These are phyloP conservation scores for Microthlaspi erraticum DNA, from an alignment of 345 rosid species.

Conservation along the genomic window DNA sequence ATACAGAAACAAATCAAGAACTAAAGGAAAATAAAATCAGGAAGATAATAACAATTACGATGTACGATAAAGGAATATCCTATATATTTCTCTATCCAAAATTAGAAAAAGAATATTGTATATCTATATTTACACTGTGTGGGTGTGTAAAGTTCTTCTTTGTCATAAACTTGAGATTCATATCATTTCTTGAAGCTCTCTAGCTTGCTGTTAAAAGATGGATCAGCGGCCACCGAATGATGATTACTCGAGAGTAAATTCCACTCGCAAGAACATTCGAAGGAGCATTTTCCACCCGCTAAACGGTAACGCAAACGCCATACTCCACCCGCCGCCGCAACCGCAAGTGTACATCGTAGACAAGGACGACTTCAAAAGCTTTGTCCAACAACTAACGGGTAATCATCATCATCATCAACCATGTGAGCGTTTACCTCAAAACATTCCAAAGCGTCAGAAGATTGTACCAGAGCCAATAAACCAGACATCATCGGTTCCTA, in stretches of 20 bases:
- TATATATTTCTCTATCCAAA: background rate
- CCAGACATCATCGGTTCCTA: slow-evolving; percentile 47
- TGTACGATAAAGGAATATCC: background rate
- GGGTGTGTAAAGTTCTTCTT: background rate
- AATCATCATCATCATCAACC: slow-evolving; percentile 47
- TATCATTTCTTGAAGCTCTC: background rate
- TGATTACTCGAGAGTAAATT: slow-evolving; percentile 29
- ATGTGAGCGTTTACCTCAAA: slow-evolving; percentile 64
- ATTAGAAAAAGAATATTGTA: too few species aligned
- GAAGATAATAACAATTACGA: slow-evolving; percentile 1
- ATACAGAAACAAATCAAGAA: slow-evolving; percentile 33
- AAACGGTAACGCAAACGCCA: slow-evolving; percentile 46
- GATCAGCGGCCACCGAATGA: slow-evolving; percentile 27
- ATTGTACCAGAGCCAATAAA: slow-evolving; percentile 36
- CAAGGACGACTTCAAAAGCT: slow-evolving; percentile 76
- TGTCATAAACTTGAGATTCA: slow-evolving; percentile 10
- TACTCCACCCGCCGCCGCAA: slow-evolving; percentile 62
- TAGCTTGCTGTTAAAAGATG: slow-evolving; percentile 21
- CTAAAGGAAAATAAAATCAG: slow-evolving; percentile 15
- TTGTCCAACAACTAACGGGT: slow-evolving; percentile 87
- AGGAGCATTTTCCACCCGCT: slow-evolving; percentile 68
- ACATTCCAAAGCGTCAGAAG: slow-evolving; percentile 53
- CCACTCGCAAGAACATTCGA: slow-evolving; percentile 10
- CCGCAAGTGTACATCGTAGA: slow-evolving; percentile 69
- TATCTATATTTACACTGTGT: too few species aligned